These are phyloP conservation scores for Pleurotus tuoliensis DNA, from an alignment of 768 basidiomycete genomes.

Conservation along the genomic window DNA sequence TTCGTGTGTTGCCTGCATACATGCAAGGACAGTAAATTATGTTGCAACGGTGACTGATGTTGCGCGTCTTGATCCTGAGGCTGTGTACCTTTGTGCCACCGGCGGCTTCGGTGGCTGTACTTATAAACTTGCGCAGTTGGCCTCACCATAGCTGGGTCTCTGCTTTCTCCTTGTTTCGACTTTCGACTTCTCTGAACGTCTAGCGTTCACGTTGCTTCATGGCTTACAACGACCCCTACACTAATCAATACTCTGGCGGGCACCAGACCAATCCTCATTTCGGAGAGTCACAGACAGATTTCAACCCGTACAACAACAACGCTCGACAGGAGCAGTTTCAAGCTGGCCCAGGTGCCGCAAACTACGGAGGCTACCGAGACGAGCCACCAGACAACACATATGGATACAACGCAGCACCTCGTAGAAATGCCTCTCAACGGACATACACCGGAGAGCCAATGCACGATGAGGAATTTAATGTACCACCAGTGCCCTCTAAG, in stretches of 20 bases:
- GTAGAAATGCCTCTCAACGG: constrained; percentile 8
- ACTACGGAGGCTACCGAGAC: constrained; percentile 35
- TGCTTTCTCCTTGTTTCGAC: neutral
- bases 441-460: neutral
- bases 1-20: too few relatives aligned
- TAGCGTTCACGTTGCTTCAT: constrained; percentile 22
- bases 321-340: constrained; percentile 44
- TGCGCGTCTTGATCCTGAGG: too few relatives aligned
- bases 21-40: too few relatives aligned
- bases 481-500: constrained; percentile 12
- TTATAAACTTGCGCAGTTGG: too few relatives aligned
- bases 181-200: neutral
- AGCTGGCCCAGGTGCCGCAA: constrained; percentile 20
- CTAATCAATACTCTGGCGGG: constrained; percentile 11
- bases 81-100: too few relatives aligned
- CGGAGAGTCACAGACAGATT: constrained; percentile 26
- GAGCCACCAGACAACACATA: constrained; percentile 22
- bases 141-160: too few relatives aligned
- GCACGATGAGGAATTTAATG: constrained; percentile 10
- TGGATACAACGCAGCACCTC: constrained; percentile 8
- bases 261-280: constrained; percentile 18
- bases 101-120: too few relatives aligned
- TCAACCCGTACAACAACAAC: constrained; percentile 42
- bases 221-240: constrained; percentile 55
- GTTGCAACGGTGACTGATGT: too few relatives aligned